These are phyloP conservation scores for Amylocarpus encephaloides DNA, from an alignment of 2,329 filamentous ascomycete genomes.

Conservation along the genomic window DNA sequence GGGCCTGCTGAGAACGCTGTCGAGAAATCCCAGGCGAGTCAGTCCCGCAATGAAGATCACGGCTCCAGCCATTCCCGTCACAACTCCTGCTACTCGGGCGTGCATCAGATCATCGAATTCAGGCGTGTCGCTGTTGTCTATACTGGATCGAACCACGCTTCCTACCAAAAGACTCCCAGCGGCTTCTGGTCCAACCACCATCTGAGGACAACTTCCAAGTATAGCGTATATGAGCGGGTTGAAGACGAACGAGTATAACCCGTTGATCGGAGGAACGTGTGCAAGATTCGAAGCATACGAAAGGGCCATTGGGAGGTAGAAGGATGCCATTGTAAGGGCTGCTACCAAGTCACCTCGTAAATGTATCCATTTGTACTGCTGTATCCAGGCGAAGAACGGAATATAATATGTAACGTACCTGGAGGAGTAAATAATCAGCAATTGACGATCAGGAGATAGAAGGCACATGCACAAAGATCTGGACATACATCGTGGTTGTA, in stretches of 20 bases:
- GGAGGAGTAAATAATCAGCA: conserved; percentile 2
- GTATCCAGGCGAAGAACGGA: conserved; percentile 84
- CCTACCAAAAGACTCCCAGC: conserved; percentile 88
- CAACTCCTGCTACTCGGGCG: conserved; percentile 78
- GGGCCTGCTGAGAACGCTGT: conserved; percentile 87
- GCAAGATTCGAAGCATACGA: conserved; percentile 89
- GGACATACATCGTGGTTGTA: conserved; percentile 62
- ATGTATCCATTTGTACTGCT: conserved; percentile 76
- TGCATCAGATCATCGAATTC: conserved; percentile 62
- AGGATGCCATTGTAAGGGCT: conserved; percentile 92
- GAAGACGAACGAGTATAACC: conserved; percentile 89
- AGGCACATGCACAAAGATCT: not conserved
- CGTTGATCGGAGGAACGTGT: conserved; percentile 88
- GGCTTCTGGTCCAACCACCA: conserved; percentile 92
- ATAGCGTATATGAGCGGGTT: conserved; percentile 87
- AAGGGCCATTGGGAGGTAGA: conserved; percentile 95
- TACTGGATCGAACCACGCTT: conserved; percentile 72
- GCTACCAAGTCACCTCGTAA: conserved; percentile 81
- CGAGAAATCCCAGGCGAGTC: conserved; percentile 81
- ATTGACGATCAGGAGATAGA: conserved; percentile 10
- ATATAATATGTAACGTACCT: conserved; percentile 93
- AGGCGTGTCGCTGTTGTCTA: conserved; percentile 58
- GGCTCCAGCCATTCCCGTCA: conserved; percentile 79
- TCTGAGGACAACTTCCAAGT: conserved; percentile 83
- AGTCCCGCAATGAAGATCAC: conserved; percentile 85